Evolutionary conservation across 306 rosid genomes (phyloP), one percentile per base, ranked within the genome.

Genomic region (Ochetophila trinervis): DNA sequence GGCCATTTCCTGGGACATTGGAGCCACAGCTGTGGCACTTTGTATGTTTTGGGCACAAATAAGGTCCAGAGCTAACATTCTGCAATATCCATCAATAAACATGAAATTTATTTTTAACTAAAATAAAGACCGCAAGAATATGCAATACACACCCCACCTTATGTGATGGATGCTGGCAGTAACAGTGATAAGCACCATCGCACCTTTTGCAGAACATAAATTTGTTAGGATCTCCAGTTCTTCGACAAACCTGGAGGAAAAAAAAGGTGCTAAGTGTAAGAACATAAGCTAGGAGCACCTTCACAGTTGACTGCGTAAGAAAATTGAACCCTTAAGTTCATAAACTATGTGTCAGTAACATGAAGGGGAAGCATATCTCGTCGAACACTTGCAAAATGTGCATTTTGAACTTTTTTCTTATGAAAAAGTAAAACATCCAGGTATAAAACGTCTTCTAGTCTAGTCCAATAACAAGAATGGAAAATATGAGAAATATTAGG

Each of bases 201-300:
- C 99, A 94, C 79, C 99, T 86, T 80, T 83, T 94, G 76, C 99
- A 94, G 79, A 94, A 94, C 97, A 94, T 88, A 78, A 94, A 91
- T 73, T 94, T 94, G 70, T 89, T 86, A 19, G 99, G 96, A 74
- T 94, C 97, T 52, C 99, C 99, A 6, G 91, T 88, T 78, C 97
- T 88, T 71, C 95, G 80, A 80, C 99, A 94, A 35, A 89, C 93
- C 99, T 94, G 67, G 73, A 72, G 34, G 70, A 77, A 75, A 44
- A 52, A 74, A 52, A 48, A 18, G 52, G 54, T 6, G 73, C 5
- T 4, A 62, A 36, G 22, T 30, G 55, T 70, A 65, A 73, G 62
- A 67, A 63, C 12, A 6, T 40, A 40, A 40, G 45, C 45, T 2
- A 12, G 45, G 45, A 40, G 45, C 45, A 40, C 12, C 45, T 40